Evolutionary conservation across 768 basidiomycete genomes (phyloP).

Genomic region (Ramaria sp.): DNA sequence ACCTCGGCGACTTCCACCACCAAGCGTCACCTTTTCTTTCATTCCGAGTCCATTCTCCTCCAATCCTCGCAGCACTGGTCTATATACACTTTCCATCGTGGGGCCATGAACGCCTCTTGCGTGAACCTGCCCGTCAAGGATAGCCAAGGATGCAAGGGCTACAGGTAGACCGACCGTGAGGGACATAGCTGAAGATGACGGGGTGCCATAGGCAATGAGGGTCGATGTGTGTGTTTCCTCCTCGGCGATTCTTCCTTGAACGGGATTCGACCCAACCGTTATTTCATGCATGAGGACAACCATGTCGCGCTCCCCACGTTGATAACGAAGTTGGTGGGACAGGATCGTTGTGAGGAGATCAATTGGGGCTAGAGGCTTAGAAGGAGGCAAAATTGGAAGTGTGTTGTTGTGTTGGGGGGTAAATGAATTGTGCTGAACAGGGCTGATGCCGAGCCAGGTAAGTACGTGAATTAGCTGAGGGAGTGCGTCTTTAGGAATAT

Average conservation of each 20-base stretch:
- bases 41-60: conserved; percentile 30
- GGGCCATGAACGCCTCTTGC: conserved; percentile 64
- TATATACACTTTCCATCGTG: conserved; percentile 46
- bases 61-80: conserved; percentile 50
- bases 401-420: neutral
- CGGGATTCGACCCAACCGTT: conserved; percentile 27
- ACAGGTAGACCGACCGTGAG: conserved; percentile 82
- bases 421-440: conserved; percentile 35
- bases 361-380: conserved; percentile 38
- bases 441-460: conserved; percentile 33
- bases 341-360: conserved; percentile 70
- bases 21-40: conserved; percentile 13
- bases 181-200: conserved; percentile 73
- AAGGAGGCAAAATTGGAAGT: neutral
- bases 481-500: neutral
- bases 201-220: conserved; percentile 51
- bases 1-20: neutral
- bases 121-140: conserved; percentile 50
- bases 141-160: conserved; percentile 65
- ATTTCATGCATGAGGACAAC: conserved; percentile 83
- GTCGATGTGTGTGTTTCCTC: conserved; percentile 57
- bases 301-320: conserved; percentile 66
- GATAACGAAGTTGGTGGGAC: conserved; percentile 60
- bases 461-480: conserved; percentile 29
- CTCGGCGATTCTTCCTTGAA: conserved; percentile 2